Evolutionary conservation across 495 filamentous ascomycete genomes (phyloP).

Genomic region (Cercophora scortea): DNA sequence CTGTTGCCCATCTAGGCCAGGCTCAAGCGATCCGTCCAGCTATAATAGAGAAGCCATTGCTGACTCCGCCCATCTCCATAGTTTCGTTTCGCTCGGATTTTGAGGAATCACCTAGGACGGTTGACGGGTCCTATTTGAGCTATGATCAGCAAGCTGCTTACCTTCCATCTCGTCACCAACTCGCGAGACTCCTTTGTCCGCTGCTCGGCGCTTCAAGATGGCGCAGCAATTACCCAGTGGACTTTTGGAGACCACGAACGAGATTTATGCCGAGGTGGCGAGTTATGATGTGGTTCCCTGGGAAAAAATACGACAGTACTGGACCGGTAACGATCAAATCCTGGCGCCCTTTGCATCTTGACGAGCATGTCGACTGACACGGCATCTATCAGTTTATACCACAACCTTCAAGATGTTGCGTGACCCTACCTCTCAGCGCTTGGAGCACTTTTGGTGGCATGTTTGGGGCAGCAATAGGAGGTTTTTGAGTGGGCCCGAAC

Average conservation of each 20-base stretch:
- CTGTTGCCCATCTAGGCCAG: too few relatives aligned
- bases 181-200: not conserved
- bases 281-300: slow-evolving; percentile 38
- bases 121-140: not conserved
- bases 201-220: slow-evolving; percentile 5
- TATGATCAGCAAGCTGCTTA: too few relatives aligned
- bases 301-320: slow-evolving; percentile 41
- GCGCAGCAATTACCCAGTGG: slow-evolving; percentile 37
- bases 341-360: not conserved
- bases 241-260: slow-evolving; percentile 36
- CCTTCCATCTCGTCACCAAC: too few relatives aligned
- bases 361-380: slow-evolving; percentile 4
- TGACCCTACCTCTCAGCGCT: slow-evolving; percentile 44
- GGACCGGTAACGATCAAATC: slow-evolving; percentile 34
- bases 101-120: not conserved
- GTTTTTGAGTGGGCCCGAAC: slow-evolving; percentile 32
- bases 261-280: slow-evolving; percentile 39
- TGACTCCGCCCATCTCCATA: too few relatives aligned
- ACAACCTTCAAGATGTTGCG: slow-evolving; percentile 41
- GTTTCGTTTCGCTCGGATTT: too few relatives aligned
- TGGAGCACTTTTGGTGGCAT: slow-evolving; percentile 52
- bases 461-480: slow-evolving; percentile 45
- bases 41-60: too few relatives aligned
- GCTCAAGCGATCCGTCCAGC: too few relatives aligned
- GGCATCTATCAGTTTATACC: slow-evolving; percentile 35